phyloP scores from a whole-genome alignment of 257 asterid genomes.

The Sherardia arvensis region DNA sequence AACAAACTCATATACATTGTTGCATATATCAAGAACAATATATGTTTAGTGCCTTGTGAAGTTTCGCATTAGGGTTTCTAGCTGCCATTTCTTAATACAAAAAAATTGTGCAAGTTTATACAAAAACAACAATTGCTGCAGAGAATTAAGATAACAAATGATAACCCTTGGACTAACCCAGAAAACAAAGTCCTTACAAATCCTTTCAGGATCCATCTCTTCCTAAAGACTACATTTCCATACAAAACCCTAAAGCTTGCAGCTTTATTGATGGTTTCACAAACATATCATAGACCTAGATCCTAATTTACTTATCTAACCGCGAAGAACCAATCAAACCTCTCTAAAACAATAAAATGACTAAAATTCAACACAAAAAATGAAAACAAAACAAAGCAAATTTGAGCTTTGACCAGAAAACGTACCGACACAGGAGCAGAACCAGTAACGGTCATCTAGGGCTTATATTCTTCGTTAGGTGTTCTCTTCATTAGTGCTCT shows the following conservation, averaged over 20 bases:
- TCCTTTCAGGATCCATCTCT: conserved; percentile 81
- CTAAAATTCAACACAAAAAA: neutral
- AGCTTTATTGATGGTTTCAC: neutral
- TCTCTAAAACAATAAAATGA: neutral
- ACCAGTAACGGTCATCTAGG: conserved; percentile 96
- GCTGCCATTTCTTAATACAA: conserved; percentile 87
- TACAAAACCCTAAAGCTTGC: neutral
- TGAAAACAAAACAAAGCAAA: neutral
- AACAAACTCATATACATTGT: neutral
- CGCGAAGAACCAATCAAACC: neutral
- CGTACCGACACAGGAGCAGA: conserved; percentile 85
- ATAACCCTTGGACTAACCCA: conserved; percentile 48
- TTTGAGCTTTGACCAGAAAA: neutral
- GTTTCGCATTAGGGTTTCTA: conserved; percentile 76
- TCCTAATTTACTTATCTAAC: neutral
- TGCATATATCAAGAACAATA: conserved; percentile 44
- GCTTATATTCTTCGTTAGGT: no score
- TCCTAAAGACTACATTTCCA: conserved; percentile 21
- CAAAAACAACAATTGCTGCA: conserved; percentile 1
- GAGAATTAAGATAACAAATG: neutral
- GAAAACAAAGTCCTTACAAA: conserved; percentile 73
- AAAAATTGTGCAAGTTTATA: conserved; percentile 2
- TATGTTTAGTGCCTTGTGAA: conserved; percentile 59
- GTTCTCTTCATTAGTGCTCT: no score
- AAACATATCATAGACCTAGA: neutral